Evolutionary conservation across 2,329 filamentous ascomycete genomes (phyloP).

Genomic region (Sordariomycetes sp.): DNA sequence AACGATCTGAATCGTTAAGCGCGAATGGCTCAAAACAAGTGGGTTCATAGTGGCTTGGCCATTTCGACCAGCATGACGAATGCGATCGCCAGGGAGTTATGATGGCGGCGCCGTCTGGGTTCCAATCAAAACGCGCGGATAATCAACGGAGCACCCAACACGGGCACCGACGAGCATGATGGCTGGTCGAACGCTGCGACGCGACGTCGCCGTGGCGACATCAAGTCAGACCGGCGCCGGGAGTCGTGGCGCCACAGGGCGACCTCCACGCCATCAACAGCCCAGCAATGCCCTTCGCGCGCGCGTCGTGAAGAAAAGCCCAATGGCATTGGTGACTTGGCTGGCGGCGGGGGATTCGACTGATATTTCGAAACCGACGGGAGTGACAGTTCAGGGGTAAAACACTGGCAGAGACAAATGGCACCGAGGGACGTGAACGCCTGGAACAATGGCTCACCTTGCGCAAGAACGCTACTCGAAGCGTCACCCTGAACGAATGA

Average conservation of each 20-base stretch:
- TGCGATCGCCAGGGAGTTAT: background rate
- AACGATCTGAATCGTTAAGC: background rate
- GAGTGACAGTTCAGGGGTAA: background rate
- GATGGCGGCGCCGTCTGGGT: background rate
- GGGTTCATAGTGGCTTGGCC: background rate
- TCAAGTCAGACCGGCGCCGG: background rate
- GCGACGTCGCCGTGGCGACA: background rate
- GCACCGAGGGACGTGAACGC: background rate
- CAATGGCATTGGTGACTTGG: background rate
- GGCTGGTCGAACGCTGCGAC: background rate
- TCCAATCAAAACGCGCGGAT: background rate
- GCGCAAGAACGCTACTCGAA: background rate
- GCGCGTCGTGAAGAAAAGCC: background rate
- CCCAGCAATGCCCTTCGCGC: background rate
- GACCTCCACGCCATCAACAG: background rate
- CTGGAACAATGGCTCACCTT: background rate
- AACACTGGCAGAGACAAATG: background rate
- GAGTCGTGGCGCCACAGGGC: background rate
- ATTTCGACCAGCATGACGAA: background rate
- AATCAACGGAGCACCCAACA: background rate
- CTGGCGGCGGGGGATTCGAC: background rate
- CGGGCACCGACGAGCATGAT: background rate
- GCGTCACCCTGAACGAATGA: background rate
- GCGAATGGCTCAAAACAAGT: background rate
- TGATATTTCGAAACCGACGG: constrained; percentile 1